Evolutionary conservation across 2,329 filamentous ascomycete species (phyloP).

Genomic region (Nothophaeocryptopus gaeumannii): DNA sequence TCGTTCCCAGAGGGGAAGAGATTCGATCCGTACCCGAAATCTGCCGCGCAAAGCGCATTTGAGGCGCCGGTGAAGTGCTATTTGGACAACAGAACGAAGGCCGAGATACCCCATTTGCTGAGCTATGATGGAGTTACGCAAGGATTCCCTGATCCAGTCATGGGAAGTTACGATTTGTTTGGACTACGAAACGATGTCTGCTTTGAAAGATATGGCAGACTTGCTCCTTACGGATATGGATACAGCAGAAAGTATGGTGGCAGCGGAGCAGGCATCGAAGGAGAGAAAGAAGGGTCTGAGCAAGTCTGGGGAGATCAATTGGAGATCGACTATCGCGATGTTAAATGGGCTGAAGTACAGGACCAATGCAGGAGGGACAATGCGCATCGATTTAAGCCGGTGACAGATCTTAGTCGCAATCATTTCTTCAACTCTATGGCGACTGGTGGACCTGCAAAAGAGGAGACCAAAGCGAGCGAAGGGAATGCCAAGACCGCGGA

Average conservation of each 20-base stretch:
- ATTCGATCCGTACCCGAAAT: constrained; percentile 69
- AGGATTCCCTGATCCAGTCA: constrained; percentile 78
- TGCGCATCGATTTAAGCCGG: constrained; percentile 60
- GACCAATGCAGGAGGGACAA: constrained; percentile 71
- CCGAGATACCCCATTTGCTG: constrained; percentile 67
- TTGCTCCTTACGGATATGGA: constrained; percentile 85
- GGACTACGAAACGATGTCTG: constrained; percentile 81
- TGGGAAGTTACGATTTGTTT: constrained; percentile 83
- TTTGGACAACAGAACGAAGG: constrained; percentile 63
- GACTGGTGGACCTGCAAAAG: constrained; percentile 28
- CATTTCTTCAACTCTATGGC: constrained; percentile 43
- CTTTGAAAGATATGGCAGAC: constrained; percentile 85
- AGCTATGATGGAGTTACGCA: constrained; percentile 74
- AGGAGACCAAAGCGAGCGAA: constrained; percentile 16
- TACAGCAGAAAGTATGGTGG: constrained; percentile 78
- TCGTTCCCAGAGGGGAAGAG: constrained; percentile 29
- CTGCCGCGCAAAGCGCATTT: constrained; percentile 46
- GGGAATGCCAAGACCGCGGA: constrained; percentile 11
- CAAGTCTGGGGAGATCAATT: constrained; percentile 69
- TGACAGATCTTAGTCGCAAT: constrained; percentile 31
- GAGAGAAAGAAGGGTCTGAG: constrained; percentile 77
- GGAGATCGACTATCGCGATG: constrained; percentile 71
- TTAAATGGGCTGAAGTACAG: constrained; percentile 79
- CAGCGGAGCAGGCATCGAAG: constrained; percentile 78
- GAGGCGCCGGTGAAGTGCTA: constrained; percentile 72